phyloP scores from a whole-genome alignment of 352 stramenopile genomes.

The Globisporangium carolinianum region DNA sequence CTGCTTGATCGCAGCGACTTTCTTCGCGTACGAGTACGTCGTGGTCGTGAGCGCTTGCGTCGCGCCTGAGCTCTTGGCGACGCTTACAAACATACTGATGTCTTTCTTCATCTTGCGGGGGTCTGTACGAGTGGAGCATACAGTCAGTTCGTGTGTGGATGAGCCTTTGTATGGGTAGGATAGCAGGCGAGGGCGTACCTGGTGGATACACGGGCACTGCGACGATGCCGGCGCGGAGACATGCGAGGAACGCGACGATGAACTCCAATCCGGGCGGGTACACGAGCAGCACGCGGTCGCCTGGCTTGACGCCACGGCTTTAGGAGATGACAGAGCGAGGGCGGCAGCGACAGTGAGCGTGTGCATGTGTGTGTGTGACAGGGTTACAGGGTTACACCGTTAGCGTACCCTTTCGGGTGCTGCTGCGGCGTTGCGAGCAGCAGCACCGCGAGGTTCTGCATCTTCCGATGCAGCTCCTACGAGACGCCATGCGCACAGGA shows the following conservation, averaged over 20 bases:
- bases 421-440: constrained; percentile 38
- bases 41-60: constrained; percentile 89
- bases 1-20: constrained; percentile 82
- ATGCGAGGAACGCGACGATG: constrained; percentile 96
- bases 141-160: not conserved
- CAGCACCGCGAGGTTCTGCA: constrained; percentile 64
- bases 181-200: constrained; percentile 11
- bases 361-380: not conserved
- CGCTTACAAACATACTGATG: constrained; percentile 93
- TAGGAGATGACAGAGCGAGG: not conserved
- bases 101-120: constrained; percentile 93
- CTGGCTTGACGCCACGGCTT: constrained; percentile 55
- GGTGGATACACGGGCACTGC: constrained; percentile 90
- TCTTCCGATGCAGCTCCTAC: constrained; percentile 61
- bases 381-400: no score
- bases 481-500: not conserved
- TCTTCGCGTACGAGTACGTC: constrained; percentile 93
- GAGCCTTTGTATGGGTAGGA: not conserved
- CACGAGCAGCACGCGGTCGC: constrained; percentile 91
- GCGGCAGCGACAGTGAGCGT: not conserved
- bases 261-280: constrained; percentile 98
- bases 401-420: constrained; percentile 55
- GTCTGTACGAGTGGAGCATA: constrained; percentile 36
- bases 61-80: constrained; percentile 89
- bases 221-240: constrained; percentile 90